phyloP scores from a whole-genome alignment of 2,329 filamentous ascomycete species.

The Xylariales sp. region DNA sequence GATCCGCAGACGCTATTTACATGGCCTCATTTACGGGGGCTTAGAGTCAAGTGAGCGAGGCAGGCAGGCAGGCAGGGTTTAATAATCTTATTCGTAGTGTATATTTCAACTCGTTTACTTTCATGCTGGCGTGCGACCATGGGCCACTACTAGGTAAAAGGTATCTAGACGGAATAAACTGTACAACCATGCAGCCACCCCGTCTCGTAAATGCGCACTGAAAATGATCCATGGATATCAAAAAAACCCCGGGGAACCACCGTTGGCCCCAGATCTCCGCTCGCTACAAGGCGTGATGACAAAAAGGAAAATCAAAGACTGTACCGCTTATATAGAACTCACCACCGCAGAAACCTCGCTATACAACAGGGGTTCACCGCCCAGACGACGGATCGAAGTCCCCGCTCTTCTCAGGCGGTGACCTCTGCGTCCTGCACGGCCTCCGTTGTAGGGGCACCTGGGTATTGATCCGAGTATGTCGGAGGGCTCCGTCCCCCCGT shows the following conservation, averaged over 20 bases:
- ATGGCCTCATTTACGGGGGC: no score
- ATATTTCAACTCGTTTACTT: slow-evolving; percentile 11
- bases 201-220: slow-evolving; percentile 26
- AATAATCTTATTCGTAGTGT: slow-evolving; percentile 13
- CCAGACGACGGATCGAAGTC: background rate
- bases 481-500: slow-evolving; percentile 38
- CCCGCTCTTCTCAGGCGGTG: slow-evolving; percentile 22
- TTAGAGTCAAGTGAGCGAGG: background rate
- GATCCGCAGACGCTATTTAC: no score
- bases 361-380: slow-evolving; percentile 9
- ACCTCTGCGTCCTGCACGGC: slow-evolving; percentile 38
- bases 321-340: slow-evolving; percentile 12
- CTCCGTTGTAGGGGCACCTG: slow-evolving; percentile 36
- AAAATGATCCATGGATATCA: slow-evolving; percentile 24
- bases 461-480: slow-evolving; percentile 42
- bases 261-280: background rate
- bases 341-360: slow-evolving; percentile 26
- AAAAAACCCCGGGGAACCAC: background rate
- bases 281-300: background rate
- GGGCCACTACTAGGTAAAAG: slow-evolving; percentile 14
- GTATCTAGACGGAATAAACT: slow-evolving; percentile 29
- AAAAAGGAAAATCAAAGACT: slow-evolving; percentile 22
- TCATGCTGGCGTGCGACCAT: background rate
- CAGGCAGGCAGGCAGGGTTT: background rate
- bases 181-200: slow-evolving; percentile 24